Evolutionary conservation across 345 rosid species (phyloP).

Genomic region (Linum trigynum): DNA sequence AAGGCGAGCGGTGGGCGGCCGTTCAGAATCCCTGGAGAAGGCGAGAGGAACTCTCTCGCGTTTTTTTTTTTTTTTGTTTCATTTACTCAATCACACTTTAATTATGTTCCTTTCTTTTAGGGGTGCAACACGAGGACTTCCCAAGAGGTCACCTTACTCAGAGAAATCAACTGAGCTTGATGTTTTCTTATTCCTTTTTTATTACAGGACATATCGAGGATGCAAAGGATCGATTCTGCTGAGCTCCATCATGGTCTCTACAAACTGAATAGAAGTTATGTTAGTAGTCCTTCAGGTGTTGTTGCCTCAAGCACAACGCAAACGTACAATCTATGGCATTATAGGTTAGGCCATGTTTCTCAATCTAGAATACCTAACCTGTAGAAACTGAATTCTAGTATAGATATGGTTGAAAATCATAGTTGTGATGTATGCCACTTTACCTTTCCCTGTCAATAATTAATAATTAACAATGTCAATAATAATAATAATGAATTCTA

Average conservation of each 20-base stretch:
- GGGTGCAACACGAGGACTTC: no score
- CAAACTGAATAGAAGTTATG: neutral
- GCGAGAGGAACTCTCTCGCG: no score
- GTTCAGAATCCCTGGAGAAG: no score
- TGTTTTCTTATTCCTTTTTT: neutral
- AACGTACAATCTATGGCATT: neutral
- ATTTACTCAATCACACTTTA: neutral
- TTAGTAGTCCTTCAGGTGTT: neutral
- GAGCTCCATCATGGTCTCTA: neutral
- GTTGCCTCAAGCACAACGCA: no score
- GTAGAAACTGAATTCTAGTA: neutral
- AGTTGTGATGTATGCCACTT: neutral
- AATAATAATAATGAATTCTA: no score
- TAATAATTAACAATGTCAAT: no score
- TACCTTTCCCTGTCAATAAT: conserved; percentile 1
- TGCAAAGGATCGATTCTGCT: no score
- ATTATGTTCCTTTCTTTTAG: neutral
- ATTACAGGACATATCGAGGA: neutral
- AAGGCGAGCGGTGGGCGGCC: no score
- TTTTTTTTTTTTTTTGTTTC: no score
- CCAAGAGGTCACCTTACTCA: neutral
- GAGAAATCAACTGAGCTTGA: neutral
- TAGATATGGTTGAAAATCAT: neutral
- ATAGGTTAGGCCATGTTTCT: neutral
- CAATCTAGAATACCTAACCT: no score